Conservation (phyloP, 768 basidiomycete species). For the Hydnum rufescens region DNA sequence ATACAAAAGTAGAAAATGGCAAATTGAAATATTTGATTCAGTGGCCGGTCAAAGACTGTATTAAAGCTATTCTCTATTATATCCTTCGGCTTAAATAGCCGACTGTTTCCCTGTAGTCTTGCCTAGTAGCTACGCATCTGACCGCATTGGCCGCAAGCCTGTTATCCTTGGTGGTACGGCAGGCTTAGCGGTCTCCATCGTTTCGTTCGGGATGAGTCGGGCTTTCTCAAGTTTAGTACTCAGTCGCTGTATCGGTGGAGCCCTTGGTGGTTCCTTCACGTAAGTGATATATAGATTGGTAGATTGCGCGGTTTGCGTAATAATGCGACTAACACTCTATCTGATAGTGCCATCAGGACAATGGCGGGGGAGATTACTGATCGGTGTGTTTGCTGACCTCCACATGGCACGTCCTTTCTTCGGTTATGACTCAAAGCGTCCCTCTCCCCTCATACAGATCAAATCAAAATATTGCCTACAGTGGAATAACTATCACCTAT, state of each 20-base stretch:
- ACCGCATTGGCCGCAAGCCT: conserved; percentile 13
- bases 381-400: neutral
- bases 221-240: conserved; percentile 10
- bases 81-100: neutral
- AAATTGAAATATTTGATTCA: too few species aligned
- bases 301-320: too few species aligned
- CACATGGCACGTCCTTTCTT: neutral
- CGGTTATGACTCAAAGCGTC: neutral
- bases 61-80: neutral
- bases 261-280: neutral
- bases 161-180: conserved; percentile 11
- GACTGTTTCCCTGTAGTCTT: neutral
- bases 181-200: conserved; percentile 9
- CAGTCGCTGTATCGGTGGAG: neutral
- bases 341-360: neutral
- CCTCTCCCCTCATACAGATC: neutral
- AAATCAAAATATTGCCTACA: neutral
- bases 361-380: conserved; percentile 2
- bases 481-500: neutral
- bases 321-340: neutral
- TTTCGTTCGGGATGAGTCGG: conserved; percentile 12
- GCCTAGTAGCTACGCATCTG: conserved; percentile 6
- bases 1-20: too few species aligned
- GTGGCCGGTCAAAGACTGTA: too few species aligned
- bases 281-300: neutral